These are phyloP conservation scores for Cryptosporidium sp. DNA, from an alignment of 169 alveolate genomes.

Conservation along the genomic window DNA sequence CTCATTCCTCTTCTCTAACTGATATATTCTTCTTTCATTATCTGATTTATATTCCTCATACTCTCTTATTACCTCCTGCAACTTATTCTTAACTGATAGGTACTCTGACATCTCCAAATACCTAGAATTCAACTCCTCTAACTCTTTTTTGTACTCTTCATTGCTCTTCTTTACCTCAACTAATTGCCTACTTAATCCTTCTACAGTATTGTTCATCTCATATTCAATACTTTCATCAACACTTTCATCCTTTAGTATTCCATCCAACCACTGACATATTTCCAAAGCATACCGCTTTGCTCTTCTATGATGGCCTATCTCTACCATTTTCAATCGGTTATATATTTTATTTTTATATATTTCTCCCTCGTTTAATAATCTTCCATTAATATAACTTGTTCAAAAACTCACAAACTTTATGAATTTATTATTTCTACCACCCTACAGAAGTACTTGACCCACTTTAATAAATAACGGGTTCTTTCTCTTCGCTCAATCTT, in stretches of 20 bases:
- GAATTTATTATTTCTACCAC: not conserved
- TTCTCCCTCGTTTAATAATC: not conserved
- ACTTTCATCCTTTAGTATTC: constrained; percentile 28
- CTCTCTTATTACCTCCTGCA: constrained; percentile 13
- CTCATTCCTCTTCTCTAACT: constrained; percentile 33
- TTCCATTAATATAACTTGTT: not conserved
- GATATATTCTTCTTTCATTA: constrained; percentile 11
- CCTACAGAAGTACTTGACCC: not conserved
- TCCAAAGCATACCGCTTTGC: constrained; percentile 72
- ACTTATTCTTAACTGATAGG: constrained; percentile 9
- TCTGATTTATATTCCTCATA: constrained; percentile 48
- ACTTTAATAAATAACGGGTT: no score
- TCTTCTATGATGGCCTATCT: constrained; percentile 47
- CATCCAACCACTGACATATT: constrained; percentile 68
- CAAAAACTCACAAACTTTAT: not conserved
- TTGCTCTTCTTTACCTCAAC: constrained; percentile 15
- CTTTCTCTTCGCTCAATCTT: not conserved
- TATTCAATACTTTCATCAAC: constrained; percentile 51
- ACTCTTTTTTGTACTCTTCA: constrained; percentile 20
- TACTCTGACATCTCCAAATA: constrained; percentile 47
- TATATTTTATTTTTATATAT: not conserved
- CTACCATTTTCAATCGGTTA: constrained; percentile 7
- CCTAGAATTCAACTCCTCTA: constrained; percentile 51
- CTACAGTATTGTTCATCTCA: constrained; percentile 52
- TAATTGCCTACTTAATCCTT: constrained; percentile 44